Base-by-base conservation (phyloP, 2,329 filamentous ascomycete species). In the Ascosphaera acerosa region DNA sequence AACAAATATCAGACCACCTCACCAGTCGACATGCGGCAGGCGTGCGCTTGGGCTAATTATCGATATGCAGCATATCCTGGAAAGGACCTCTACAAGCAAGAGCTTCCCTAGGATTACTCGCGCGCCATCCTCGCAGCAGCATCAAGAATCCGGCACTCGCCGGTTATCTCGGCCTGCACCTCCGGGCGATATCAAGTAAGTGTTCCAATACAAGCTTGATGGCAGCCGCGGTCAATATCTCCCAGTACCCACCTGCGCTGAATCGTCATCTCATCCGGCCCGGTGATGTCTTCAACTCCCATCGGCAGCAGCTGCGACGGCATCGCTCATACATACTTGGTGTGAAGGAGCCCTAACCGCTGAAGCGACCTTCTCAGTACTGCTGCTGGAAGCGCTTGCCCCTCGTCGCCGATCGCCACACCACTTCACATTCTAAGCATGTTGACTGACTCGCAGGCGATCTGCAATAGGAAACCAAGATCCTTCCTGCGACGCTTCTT, bases 401-500 rank as follows among this genome's bases (percentile, higher is more conserved):
- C 18, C 27, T 19, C 9, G 10, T 27, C n/a, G 14, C 4, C 15
- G 4, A 32, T 17, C 15, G n/a, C n/a, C 16, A 15, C 26, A 14
- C 14, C 10, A 14, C 36, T 19, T 10, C 10, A 12, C 10, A 32
- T 31, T 14, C 35, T 36, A 34, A 29, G 17, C 29, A 37, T 32
- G 10, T 19, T 33, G 35, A 19, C 10, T 42, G 26, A 28, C 7
- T 28, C 26, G 16, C 14, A 6, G 6, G 5, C 16, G 28, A 18
- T 31, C 16, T 12, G 15, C 10, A n/a, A 44, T 43, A 90, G 76
- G 51, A 92, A 91, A 56, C 74, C 76, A 17, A 68, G 75, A 12
- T 91, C 81, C 10, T 91, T 97, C 47, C 65, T 97, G 17, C 89
- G 80, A 50, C 76, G 81, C 33, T 62, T 94, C 50, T 76, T 77